A percentile compares a stretch with the other conserved stretches of the same genome.
phyloP scores from a whole-genome alignment of 768 basidiomycete species.

The Lenzites betulinus region DNA sequence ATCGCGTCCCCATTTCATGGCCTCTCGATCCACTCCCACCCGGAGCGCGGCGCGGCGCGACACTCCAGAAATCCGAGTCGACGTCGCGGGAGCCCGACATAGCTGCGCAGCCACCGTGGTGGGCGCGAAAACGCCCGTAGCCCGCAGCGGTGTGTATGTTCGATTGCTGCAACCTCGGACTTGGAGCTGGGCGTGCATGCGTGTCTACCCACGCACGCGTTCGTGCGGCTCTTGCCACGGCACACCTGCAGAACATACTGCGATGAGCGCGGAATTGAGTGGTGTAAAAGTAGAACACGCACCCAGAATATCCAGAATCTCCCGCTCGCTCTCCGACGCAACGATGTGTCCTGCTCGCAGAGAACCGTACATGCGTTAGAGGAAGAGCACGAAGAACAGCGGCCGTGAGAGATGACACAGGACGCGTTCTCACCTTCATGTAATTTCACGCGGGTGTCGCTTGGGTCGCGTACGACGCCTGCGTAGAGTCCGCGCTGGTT shows the following conservation, averaged over 20 bases:
- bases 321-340: conserved; percentile 83
- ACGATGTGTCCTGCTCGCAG: conserved; percentile 43
- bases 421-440: conserved; percentile 48
- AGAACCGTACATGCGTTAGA: background rate
- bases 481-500: conserved; percentile 85
- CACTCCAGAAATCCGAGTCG: no score
- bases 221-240: conserved; percentile 86
- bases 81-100: no score
- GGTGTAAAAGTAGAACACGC: conserved; percentile 16
- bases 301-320: conserved; percentile 79
- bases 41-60: background rate
- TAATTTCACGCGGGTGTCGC: conserved; percentile 59
- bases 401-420: no score
- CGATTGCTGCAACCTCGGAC: background rate
- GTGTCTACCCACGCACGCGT: conserved; percentile 43
- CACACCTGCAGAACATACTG: conserved; percentile 43
- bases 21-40: background rate
- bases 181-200: background rate
- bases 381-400: no score
- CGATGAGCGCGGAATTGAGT: background rate
- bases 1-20: background rate
- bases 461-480: conserved; percentile 71
- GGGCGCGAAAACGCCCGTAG: no score
- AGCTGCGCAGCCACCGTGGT: no score
- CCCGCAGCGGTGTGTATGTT: no score